Conservation (phyloP, 345 rosid genomes). For the Populus alba region DNA sequence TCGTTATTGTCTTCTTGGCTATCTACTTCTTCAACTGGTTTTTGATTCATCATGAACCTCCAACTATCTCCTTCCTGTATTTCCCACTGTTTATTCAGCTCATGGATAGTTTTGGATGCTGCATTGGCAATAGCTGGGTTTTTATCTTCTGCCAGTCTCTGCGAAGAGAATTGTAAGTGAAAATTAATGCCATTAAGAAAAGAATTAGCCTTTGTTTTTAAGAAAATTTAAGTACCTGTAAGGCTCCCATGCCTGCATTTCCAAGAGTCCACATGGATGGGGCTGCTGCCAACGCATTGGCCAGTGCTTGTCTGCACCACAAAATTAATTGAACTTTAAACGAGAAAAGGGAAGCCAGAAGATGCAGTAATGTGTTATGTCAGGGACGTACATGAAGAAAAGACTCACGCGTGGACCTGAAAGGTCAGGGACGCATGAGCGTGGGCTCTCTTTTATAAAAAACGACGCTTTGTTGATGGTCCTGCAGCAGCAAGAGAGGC, state of each 20-base stretch:
- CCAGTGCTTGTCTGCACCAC: conserved; percentile 69
- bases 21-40: conserved; percentile 28
- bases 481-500: too few relatives aligned
- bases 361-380: background rate
- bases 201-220: too few relatives aligned
- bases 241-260: conserved; percentile 97
- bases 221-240: conserved; percentile 57
- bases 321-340: background rate
- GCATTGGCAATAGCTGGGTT: conserved; percentile 83
- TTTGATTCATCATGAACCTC: conserved; percentile 75
- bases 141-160: conserved; percentile 94
- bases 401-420: too few relatives aligned
- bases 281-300: conserved; percentile 88
- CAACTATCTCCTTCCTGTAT: conserved; percentile 93
- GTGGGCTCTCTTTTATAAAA: too few relatives aligned
- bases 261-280: conserved; percentile 99
- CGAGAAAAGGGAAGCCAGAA: background rate
- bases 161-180: background rate
- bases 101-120: conserved; percentile 75
- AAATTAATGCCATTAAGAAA: background rate
- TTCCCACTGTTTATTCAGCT: conserved; percentile 94
- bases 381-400: too few relatives aligned
- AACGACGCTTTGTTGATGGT: too few relatives aligned
- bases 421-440: too few relatives aligned
- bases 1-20: conserved; percentile 32